phyloP scores from a whole-genome alignment of 495 filamentous ascomycete genomes.

The Xylaria telfairii region DNA sequence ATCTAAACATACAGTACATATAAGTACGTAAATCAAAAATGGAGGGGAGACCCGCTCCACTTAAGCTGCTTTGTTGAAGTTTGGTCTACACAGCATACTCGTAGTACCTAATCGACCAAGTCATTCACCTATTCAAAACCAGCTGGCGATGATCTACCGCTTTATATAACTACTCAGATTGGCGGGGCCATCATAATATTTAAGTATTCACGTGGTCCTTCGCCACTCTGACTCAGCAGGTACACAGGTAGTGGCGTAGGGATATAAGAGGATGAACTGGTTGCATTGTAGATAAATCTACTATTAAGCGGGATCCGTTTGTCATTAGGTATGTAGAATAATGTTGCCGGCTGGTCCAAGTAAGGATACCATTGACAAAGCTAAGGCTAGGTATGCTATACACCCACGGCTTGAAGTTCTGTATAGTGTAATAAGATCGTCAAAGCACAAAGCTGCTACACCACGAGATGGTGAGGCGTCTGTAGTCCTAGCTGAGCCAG shows the following conservation, averaged over 20 bases:
- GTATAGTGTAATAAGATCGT: neutral
- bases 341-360: neutral
- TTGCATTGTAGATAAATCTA: neutral
- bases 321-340: neutral
- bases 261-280: neutral
- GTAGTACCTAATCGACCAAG: neutral
- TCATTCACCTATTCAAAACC: neutral
- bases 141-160: neutral
- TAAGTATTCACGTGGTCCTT: neutral
- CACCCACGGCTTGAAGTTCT: neutral
- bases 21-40: neutral
- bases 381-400: neutral
- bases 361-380: neutral
- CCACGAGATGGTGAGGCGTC: constrained; percentile 14
- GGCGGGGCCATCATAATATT: neutral
- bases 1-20: neutral
- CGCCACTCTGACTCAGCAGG: constrained; percentile 6
- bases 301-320: neutral
- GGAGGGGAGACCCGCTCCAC: constrained; percentile 6
- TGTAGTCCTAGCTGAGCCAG: constrained; percentile 28
- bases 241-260: neutral
- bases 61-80: neutral
- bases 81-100: neutral
- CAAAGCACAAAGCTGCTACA: neutral
- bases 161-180: neutral